phyloP scores from a whole-genome alignment of 176 grass and related monocot genomes.

The Olyra latifolia region DNA sequence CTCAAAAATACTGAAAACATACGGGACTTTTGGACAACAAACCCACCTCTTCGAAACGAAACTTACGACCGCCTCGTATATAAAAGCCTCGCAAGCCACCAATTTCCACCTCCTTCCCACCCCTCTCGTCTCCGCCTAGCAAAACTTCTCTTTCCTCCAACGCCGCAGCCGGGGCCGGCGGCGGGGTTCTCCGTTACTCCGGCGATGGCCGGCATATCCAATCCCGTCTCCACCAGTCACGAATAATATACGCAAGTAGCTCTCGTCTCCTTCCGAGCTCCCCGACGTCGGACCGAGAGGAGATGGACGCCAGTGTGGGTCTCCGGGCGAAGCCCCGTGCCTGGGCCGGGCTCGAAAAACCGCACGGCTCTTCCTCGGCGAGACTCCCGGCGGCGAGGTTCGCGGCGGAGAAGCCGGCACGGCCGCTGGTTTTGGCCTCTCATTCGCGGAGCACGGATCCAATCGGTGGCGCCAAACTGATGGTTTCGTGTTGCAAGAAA shows the following conservation, averaged over 20 bases:
- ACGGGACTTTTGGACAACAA: neutral
- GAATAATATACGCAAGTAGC: neutral
- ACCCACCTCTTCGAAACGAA: neutral
- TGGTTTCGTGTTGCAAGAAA: slow-evolving; percentile 24
- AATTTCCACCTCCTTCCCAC: neutral
- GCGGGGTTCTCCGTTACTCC: neutral
- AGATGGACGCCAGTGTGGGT: slow-evolving; percentile 46
- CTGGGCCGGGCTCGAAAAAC: slow-evolving; percentile 15
- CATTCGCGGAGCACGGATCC: neutral
- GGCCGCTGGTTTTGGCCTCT: neutral
- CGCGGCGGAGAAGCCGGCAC: neutral
- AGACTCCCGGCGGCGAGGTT: neutral
- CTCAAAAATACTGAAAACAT: slow-evolving; percentile 12
- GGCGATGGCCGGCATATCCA: slow-evolving; percentile 1
- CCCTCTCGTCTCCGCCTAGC: neutral
- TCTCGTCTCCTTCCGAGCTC: neutral
- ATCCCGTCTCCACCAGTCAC: neutral
- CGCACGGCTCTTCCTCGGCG: neutral
- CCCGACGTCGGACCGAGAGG: neutral
- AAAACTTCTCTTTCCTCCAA: neutral
- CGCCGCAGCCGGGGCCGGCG: neutral
- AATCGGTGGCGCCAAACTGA: slow-evolving; percentile 3
- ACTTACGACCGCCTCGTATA: slow-evolving; percentile 1
- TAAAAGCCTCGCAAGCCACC: slow-evolving; percentile 20
- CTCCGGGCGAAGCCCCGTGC: slow-evolving; percentile 25